Base-by-base conservation (phyloP, 1,139 yeast genomes). In the Geotrichum aggregatum region DNA sequence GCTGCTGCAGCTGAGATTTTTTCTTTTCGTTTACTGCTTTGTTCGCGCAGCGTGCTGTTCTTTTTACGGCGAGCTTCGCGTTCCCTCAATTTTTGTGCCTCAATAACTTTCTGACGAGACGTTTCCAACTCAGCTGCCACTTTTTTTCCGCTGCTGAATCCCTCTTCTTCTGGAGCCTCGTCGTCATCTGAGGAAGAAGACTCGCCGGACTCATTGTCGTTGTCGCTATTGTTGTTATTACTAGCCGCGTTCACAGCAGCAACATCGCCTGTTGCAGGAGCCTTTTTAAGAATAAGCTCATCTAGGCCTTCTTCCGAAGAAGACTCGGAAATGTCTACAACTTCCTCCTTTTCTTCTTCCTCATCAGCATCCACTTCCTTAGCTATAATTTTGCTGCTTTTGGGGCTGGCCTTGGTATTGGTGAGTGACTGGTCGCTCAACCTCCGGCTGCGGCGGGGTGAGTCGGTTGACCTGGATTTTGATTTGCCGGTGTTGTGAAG, bases 91-190 rank as follows among this genome's bases (percentile, higher is more conserved):
- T 40, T 31, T 22, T 50, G 49, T 2, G 36, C 49, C 11, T 26
- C 46, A 16, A 45, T 41, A 1, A 33, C 22, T 28, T 49, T 39
- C 19, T 30, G 33, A 14, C 41, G 41, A 11, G 11, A 19, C 28
- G 36, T 22, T 14, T 36, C 48, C 19, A 26, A 24, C 11, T 33
- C 39, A 5, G 41, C 41, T 2, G 52, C 52, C 7, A 19, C 33
- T 18, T 44, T 21, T 28, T 50, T 50, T 4, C 42, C 36, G 8
- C 2, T 28, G 18, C 34, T 26, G 33, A 51, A 47, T 6, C 44
- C 44, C 21, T 46, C 54, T 24, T 51, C 54, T 34, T 51, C 54
- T 3, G 54, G 54, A 7, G 54, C 54, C 22, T 46, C 50, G 22
- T 51, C 54, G 31, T 50, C 52, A 21, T 26, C 21, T 28, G 18